Conservation (phyloP, 169 alveolate species). For the Babesia caballi region DNA sequence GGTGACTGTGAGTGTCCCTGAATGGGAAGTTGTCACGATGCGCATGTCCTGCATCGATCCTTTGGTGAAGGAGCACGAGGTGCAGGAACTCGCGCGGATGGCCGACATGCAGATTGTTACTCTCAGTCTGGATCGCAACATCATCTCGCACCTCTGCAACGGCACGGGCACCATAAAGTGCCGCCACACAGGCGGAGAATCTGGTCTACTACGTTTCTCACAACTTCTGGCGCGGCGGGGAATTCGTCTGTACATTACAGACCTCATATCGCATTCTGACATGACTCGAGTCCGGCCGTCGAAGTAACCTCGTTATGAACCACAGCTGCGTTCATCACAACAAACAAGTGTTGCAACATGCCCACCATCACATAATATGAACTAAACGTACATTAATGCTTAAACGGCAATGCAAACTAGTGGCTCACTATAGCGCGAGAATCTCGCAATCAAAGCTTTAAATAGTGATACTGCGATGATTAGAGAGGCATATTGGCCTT, state of each 20-base stretch:
- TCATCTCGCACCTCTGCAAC: constrained; percentile 45
- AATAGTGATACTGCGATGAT: too few relatives aligned
- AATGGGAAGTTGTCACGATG: constrained; percentile 23
- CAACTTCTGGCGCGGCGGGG: constrained; percentile 5
- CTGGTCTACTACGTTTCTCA: not conserved
- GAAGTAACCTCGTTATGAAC: too few relatives aligned
- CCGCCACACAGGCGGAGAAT: constrained; percentile 39
- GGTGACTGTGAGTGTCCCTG: not conserved
- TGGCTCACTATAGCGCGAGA: too few relatives aligned
- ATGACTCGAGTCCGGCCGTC: not conserved
- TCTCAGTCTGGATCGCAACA: constrained; percentile 39
- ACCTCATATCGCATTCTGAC: constrained; percentile 12
- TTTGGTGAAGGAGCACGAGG: constrained; percentile 21
- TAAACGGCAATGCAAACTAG: too few relatives aligned
- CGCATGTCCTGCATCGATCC: constrained; percentile 37
- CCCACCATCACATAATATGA: too few relatives aligned
- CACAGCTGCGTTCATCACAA: too few relatives aligned
- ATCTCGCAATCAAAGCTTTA: too few relatives aligned
- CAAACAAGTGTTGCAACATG: too few relatives aligned
- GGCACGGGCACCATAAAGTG: constrained; percentile 53
- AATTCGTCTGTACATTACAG: constrained; percentile 10
- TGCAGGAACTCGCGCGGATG: constrained; percentile 21
- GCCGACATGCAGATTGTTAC: constrained; percentile 37
- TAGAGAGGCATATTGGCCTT: not conserved
- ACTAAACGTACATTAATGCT: too few relatives aligned